Conservation (phyloP, 306 rosid genomes). For the Cucumis sativus region Cucumber_9930_V3 NC_026659.2:21618501-21619000, state of each 20-base stretch:
- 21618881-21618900: too few relatives aligned
- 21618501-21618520: slow-evolving; percentile 67
- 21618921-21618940: not conserved
- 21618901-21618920: not conserved
- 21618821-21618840: not conserved
- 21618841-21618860: not conserved
- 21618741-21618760: not conserved
- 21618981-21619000: not conserved
- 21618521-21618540: slow-evolving; percentile 54
- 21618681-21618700: not conserved
- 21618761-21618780: not conserved
- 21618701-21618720: not conserved
- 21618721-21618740: not conserved
- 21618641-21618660: not conserved
- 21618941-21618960: not conserved
- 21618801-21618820: not conserved
- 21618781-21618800: not conserved
- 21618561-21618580: slow-evolving; percentile 47
- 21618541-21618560: slow-evolving; percentile 76
- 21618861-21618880: too few relatives aligned
- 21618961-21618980: not conserved
- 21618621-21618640: not conserved
- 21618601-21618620: slow-evolving; percentile 10
- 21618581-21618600: slow-evolving; percentile 42
- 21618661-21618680: not conserved